phyloP scores from a whole-genome alignment of 2,329 filamentous ascomycete genomes.

The Talaromyces amestolkiae region DNA sequence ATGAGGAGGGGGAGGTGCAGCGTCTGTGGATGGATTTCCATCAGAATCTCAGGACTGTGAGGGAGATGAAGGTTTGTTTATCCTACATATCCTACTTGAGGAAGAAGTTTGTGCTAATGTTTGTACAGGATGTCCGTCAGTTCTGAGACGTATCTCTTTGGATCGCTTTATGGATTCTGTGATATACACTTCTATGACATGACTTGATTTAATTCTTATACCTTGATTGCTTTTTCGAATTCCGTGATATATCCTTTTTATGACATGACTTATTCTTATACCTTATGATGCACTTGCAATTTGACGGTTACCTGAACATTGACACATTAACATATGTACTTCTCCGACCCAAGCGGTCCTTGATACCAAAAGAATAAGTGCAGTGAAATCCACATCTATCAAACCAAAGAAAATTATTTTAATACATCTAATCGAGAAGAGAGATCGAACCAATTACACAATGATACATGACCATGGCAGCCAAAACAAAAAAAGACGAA shows the following conservation, averaged over 20 bases:
- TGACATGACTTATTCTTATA: not conserved
- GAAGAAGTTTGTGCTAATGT: not conserved
- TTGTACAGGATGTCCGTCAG: not conserved
- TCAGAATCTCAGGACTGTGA: constrained; percentile 58
- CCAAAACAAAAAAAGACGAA: not conserved
- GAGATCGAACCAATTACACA: constrained; percentile 1
- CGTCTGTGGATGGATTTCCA: constrained; percentile 66
- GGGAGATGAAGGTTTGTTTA: constrained; percentile 46
- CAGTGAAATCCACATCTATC: not conserved
- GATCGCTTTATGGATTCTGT: not conserved
- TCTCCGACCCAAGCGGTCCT: not conserved
- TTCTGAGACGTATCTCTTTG: not conserved
- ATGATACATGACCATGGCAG: not conserved
- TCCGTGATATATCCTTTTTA: not conserved
- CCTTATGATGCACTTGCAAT: not conserved
- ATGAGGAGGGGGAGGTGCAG: constrained; percentile 56
- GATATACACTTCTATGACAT: not conserved
- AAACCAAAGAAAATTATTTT: not conserved
- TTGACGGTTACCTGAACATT: not conserved
- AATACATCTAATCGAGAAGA: constrained; percentile 8
- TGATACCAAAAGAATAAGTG: not conserved
- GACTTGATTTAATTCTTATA: not conserved
- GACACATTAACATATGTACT: not conserved
- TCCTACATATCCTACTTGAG: not conserved
- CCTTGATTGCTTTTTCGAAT: not conserved